These are phyloP conservation scores for Tinospora cordifolia DNA, from an alignment of 164 flowering plant genomes.

Conservation along the genomic window DNA sequence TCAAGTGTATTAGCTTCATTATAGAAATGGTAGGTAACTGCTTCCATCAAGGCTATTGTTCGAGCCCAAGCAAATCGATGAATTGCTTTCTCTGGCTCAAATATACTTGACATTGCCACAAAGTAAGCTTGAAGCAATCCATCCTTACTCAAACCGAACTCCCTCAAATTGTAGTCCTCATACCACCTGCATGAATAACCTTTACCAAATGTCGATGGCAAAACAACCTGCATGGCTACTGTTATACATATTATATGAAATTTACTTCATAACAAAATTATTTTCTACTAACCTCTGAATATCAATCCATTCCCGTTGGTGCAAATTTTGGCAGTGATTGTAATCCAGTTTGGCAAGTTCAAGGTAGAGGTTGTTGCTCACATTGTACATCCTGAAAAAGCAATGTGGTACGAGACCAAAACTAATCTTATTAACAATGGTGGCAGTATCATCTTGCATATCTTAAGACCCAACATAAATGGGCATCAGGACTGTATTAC, in stretches of 20 bases:
- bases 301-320: constrained; percentile 47
- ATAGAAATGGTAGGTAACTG: constrained; percentile 29
- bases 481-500: too few relatives aligned
- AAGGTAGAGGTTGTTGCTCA: constrained; percentile 62
- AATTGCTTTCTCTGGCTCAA: constrained; percentile 45
- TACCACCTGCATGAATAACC: constrained; percentile 55
- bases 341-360: constrained; percentile 77
- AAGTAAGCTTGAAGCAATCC: constrained; percentile 47
- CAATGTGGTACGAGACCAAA: too few relatives aligned
- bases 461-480: too few relatives aligned
- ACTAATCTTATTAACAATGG: too few relatives aligned
- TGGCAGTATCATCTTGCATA: too few relatives aligned
- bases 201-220: neutral
- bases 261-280: neutral
- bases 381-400: constrained; percentile 57
- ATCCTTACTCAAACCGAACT: constrained; percentile 41
- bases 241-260: neutral
- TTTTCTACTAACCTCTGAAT: constrained; percentile 41
- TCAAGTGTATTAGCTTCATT: constrained; percentile 9
- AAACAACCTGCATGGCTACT: neutral
- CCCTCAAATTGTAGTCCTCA: constrained; percentile 27
- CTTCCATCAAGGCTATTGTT: constrained; percentile 40
- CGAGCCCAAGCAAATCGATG: constrained; percentile 75
- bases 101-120: constrained; percentile 57
- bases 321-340: constrained; percentile 60